Evolutionary conservation across 441 rosid species (phyloP).

Genomic region (Geranium incanum): DNA sequence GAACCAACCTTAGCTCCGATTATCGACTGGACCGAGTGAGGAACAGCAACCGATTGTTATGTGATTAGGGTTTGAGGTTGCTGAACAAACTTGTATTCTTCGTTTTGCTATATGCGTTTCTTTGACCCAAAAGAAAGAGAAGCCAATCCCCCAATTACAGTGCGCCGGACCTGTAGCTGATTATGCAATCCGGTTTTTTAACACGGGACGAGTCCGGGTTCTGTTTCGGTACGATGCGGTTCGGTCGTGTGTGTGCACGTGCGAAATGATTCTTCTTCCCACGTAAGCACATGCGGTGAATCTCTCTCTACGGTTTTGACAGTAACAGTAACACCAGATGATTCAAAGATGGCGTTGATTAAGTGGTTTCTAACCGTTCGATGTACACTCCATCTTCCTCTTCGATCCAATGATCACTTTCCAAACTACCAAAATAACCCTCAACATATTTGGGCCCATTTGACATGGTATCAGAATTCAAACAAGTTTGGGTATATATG

Average conservation of each 20-base stretch:
- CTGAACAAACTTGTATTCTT: neutral
- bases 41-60: slow-evolving; percentile 5
- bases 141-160: slow-evolving; percentile 23
- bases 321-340: neutral
- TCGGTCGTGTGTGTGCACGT: slow-evolving; percentile 21
- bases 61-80: slow-evolving; percentile 36
- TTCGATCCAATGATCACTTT: too few species aligned
- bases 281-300: neutral
- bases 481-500: too few species aligned
- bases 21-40: neutral
- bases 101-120: neutral
- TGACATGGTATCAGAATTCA: too few species aligned
- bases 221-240: slow-evolving; percentile 29
- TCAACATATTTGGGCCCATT: too few species aligned
- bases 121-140: slow-evolving; percentile 29
- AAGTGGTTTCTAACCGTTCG: neutral
- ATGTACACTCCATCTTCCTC: neutral
- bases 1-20: slow-evolving; percentile 19
- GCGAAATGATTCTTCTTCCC: neutral
- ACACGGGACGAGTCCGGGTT: slow-evolving; percentile 62
- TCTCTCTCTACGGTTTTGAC: neutral
- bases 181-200: slow-evolving; percentile 57
- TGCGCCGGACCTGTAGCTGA: slow-evolving; percentile 65
- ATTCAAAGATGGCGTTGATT: neutral
- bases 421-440: too few species aligned